Conservation (phyloP, 257 asterid genomes). For the Ligustrum vulgare region DNA sequence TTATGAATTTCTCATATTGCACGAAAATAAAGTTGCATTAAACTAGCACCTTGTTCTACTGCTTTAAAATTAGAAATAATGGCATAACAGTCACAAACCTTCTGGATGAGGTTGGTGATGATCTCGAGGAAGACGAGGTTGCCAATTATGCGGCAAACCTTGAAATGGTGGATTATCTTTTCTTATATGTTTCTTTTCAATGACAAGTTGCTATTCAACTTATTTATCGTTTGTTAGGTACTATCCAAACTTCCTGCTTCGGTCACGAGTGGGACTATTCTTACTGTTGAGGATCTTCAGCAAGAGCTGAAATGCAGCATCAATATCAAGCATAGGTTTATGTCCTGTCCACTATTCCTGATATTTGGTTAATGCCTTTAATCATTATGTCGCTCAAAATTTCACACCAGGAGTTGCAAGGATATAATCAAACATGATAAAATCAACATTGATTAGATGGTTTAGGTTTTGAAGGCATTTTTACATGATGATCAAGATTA, state of each 20-base stretch:
- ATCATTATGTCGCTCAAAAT: background rate
- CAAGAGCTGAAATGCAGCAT: constrained; percentile 90
- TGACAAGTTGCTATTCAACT: constrained; percentile 19
- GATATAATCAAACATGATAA: background rate
- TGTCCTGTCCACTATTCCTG: constrained; percentile 15
- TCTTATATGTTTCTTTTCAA: constrained; percentile 2
- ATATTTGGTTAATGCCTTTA: background rate
- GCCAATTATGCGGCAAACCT: constrained; percentile 86
- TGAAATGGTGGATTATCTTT: constrained; percentile 64
- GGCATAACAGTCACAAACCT: constrained; percentile 20
- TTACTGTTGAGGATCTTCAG: constrained; percentile 92
- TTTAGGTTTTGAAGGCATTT: background rate
- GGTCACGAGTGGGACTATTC: constrained; percentile 73
- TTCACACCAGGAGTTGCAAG: background rate
- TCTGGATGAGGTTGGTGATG: constrained; percentile 95
- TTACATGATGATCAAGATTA: background rate
- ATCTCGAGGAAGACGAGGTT: constrained; percentile 86
- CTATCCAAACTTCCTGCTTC: constrained; percentile 87
- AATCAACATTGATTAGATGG: background rate
- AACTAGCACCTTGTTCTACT: background rate
- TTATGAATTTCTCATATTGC: background rate
- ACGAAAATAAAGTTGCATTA: background rate
- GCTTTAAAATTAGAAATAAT: background rate
- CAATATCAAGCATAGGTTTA: constrained; percentile 81
- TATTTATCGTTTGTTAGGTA: constrained; percentile 48